These are phyloP conservation scores for Aspergillus neoniger DNA, from an alignment of 2,329 filamentous ascomycete genomes.

Conservation along the genomic window DNA sequence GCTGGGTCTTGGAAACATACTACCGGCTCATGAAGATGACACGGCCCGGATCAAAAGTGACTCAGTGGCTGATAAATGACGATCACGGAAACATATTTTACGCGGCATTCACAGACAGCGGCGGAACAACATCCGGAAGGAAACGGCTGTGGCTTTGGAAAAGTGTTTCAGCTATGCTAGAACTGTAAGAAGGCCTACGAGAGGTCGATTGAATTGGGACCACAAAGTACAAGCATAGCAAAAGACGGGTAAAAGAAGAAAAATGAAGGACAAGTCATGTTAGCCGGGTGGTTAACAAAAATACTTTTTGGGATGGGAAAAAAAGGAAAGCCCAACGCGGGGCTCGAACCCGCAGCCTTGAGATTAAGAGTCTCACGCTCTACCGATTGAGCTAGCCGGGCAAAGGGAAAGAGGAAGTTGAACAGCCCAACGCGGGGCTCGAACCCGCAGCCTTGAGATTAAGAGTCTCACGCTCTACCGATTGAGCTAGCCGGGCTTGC, in stretches of 20 bases:
- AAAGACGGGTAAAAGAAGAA: not conserved
- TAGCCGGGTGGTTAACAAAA: too few species aligned
- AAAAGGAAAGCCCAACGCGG: conserved; percentile 40
- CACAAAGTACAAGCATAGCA: not conserved
- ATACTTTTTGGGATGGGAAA: not conserved
- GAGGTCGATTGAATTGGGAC: not conserved
- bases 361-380: conserved; percentile 54
- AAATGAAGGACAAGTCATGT: not conserved
- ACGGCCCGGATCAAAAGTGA: not conserved
- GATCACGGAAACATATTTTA: not conserved
- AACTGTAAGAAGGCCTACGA: not conserved
- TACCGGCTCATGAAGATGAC: not conserved
- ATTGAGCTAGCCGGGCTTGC: conserved; percentile 53
- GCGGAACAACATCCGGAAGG: not conserved
- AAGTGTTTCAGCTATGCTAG: not conserved
- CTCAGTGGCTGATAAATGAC: not conserved
- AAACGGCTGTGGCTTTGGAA: not conserved
- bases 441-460: conserved; percentile 48
- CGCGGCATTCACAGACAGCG: not conserved
- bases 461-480: conserved; percentile 55
- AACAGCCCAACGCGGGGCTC: conserved; percentile 47
- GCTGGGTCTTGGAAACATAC: not conserved
- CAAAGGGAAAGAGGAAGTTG: too few species aligned
- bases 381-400: conserved; percentile 56
- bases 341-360: conserved; percentile 47